phyloP scores from a whole-genome alignment of 2,329 filamentous ascomycete species.

The Aspergillus calidoustus region DNA sequence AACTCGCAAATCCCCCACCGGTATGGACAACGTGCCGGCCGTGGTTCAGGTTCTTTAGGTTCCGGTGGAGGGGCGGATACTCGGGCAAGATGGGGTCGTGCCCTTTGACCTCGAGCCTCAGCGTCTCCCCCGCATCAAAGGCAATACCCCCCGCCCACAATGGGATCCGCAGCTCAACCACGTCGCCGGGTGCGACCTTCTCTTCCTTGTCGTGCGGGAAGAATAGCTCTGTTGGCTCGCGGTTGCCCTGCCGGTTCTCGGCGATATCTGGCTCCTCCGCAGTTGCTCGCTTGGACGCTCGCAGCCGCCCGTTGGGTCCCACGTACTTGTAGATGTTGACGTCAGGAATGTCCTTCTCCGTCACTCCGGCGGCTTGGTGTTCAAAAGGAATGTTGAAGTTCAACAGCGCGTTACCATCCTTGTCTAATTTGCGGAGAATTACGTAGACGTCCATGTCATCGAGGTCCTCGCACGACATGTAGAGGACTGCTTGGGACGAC shows the following conservation, averaged over 20 bases:
- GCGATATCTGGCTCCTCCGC: conserved; percentile 22
- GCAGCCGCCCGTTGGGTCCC: conserved; percentile 28
- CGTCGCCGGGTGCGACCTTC: conserved; percentile 44
- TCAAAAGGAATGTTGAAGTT: conserved; percentile 42
- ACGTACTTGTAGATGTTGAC: conserved; percentile 21
- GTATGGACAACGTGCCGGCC: too few relatives aligned
- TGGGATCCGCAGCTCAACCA: conserved; percentile 51
- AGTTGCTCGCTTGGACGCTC: conserved; percentile 47
- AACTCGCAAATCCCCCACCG: too few relatives aligned
- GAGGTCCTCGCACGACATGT: conserved; percentile 47
- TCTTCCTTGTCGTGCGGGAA: conserved; percentile 46
- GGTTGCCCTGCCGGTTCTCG: background rate
- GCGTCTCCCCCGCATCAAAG: conserved; percentile 46
- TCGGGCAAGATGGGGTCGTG: background rate
- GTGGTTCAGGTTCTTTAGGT: background rate
- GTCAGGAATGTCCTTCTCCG: conserved; percentile 26
- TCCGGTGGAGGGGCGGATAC: background rate
- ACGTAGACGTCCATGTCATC: conserved; percentile 54
- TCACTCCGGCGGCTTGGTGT: conserved; percentile 28
- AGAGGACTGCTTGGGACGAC: conserved; percentile 51
- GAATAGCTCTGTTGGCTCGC: conserved; percentile 32
- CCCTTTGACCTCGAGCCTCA: conserved; percentile 22
- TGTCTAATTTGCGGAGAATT: conserved; percentile 50
- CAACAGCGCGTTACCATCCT: conserved; percentile 27
- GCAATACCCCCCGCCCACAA: conserved; percentile 52